Evolutionary conservation across 2,329 filamentous ascomycete species (phyloP).

Genomic region (Ophiostoma perfectum): DNA sequence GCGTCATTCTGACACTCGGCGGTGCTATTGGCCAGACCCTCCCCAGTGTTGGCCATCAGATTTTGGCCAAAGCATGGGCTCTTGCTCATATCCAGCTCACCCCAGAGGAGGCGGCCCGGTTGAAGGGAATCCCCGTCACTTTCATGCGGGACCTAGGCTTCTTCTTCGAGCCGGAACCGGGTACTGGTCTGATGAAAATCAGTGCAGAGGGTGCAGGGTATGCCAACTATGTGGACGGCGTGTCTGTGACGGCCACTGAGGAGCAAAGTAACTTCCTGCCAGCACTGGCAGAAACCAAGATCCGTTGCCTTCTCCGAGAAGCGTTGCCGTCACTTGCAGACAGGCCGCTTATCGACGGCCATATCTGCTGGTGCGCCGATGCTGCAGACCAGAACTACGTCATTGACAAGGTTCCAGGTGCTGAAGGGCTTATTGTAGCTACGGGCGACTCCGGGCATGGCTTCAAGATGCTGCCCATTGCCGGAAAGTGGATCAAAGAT

Average conservation of each 20-base stretch:
- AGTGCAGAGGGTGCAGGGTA: conserved; percentile 54
- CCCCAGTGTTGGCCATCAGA: neutral
- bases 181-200: conserved; percentile 54
- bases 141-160: conserved; percentile 58
- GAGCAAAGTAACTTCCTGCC: conserved; percentile 15
- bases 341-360: conserved; percentile 49
- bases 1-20: neutral
- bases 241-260: conserved; percentile 44
- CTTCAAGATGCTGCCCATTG: neutral
- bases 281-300: conserved; percentile 29
- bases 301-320: conserved; percentile 47
- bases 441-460: neutral
- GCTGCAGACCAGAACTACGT: conserved; percentile 56
- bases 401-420: conserved; percentile 51
- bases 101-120: conserved; percentile 46
- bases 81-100: conserved; percentile 56
- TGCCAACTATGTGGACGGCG: neutral
- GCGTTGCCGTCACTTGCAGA: conserved; percentile 49
- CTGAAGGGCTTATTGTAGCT: neutral
- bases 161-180: conserved; percentile 59
- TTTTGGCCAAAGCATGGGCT: conserved; percentile 27
- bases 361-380: conserved; percentile 59
- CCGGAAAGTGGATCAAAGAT: neutral
- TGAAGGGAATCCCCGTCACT: conserved; percentile 54
- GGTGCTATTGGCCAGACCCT: neutral